Evolutionary conservation across 2,329 filamentous ascomycete genomes (phyloP).

Genomic region (Canariomyces notabilis): DNA sequence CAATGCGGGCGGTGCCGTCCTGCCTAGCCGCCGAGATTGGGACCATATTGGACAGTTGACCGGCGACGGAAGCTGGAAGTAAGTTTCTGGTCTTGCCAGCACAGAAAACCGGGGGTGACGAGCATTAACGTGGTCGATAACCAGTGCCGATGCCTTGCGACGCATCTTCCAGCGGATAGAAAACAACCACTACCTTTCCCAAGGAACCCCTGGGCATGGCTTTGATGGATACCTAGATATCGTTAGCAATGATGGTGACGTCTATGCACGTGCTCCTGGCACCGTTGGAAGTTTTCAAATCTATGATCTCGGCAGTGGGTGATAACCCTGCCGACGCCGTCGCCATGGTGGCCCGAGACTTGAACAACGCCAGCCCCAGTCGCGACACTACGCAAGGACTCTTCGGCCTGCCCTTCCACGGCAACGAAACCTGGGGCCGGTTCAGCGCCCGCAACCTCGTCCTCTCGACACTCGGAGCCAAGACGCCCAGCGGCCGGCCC

Average conservation of each 20-base stretch:
- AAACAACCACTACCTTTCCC: constrained; percentile 37
- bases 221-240: constrained; percentile 37
- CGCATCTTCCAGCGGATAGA: constrained; percentile 39
- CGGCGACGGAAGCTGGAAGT: constrained; percentile 21
- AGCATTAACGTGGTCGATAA: neutral
- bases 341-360: constrained; percentile 19
- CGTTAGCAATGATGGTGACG: constrained; percentile 12
- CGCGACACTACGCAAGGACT: constrained; percentile 28
- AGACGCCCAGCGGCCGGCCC: constrained; percentile 17
- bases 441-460: constrained; percentile 26
- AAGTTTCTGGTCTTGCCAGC: constrained; percentile 6
- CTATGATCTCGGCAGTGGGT: constrained; percentile 12
- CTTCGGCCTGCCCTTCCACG: constrained; percentile 24
- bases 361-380: constrained; percentile 19
- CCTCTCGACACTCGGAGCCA: constrained; percentile 21
- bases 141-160: constrained; percentile 35
- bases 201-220: constrained; percentile 37
- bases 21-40: constrained; percentile 34
- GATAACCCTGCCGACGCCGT: constrained; percentile 13
- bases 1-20: constrained; percentile 31
- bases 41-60: constrained; percentile 19
- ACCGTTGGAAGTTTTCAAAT: constrained; percentile 9
- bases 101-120: no score
- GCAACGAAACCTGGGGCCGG: constrained; percentile 16
- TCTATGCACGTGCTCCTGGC: constrained; percentile 10